These are phyloP conservation scores for Vanrija sp. DNA, from an alignment of 1,284 basidiomycete species.

Conservation along the genomic window DNA sequence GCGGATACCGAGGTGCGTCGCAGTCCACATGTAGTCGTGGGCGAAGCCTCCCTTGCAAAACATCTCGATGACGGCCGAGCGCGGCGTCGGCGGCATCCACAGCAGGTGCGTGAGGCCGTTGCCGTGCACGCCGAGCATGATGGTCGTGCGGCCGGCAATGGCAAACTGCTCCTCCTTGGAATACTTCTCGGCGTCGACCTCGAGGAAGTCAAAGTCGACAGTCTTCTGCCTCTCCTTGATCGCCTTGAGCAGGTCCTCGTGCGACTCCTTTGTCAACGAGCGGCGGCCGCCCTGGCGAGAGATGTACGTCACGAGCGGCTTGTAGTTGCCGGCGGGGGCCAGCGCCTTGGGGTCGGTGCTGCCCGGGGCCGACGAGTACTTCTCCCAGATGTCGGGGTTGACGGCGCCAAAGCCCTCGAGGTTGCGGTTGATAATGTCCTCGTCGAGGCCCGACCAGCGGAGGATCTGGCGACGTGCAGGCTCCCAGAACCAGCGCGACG, in stretches of 20 bases:
- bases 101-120: constrained; percentile 50
- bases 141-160: constrained; percentile 45
- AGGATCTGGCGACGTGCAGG: constrained; percentile 60
- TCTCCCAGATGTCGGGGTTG: constrained; percentile 27
- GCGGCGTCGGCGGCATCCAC: constrained; percentile 49
- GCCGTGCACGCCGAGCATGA: constrained; percentile 50
- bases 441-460: constrained; percentile 58
- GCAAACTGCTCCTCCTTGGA: constrained; percentile 48
- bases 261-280: constrained; percentile 59
- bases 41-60: constrained; percentile 48
- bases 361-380: constrained; percentile 1
- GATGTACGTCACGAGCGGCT: constrained; percentile 69
- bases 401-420: constrained; percentile 45
- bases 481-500: constrained; percentile 63
- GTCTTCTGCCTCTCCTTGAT: constrained; percentile 56
- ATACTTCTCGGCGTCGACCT: constrained; percentile 46
- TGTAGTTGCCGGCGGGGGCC: constrained; percentile 30
- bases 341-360: constrained; percentile 23
- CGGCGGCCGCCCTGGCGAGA: constrained; percentile 61
- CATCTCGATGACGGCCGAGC: constrained; percentile 49
- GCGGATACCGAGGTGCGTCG: constrained; percentile 45
- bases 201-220: constrained; percentile 61
- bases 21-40: constrained; percentile 49
- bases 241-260: constrained; percentile 58
- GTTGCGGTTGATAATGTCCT: constrained; percentile 41